Conservation (phyloP, 2,329 filamentous ascomycete species). For the Pezicula carpinea region DNA sequence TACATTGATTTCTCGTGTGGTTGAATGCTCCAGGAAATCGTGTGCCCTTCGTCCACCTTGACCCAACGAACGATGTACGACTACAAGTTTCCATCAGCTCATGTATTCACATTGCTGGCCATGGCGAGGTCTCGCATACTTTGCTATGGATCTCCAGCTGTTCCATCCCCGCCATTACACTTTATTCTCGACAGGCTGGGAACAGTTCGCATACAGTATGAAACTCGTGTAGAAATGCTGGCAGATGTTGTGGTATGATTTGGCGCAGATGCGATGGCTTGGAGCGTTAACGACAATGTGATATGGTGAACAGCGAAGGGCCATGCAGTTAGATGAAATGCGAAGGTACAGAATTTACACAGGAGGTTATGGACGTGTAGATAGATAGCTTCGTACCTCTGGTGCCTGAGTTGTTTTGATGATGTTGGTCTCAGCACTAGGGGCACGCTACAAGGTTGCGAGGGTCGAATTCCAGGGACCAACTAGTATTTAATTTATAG, state of each 20-base stretch:
- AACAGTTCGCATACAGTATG: conserved; percentile 10
- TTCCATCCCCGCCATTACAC: conserved; percentile 87
- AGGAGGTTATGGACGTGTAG: not conserved
- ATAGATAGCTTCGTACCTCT: not conserved
- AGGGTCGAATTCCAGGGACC: not conserved
- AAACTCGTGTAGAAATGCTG: conserved; percentile 2
- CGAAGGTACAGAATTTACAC: no score
- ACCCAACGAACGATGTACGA: conserved; percentile 99
- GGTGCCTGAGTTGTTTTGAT: not conserved
- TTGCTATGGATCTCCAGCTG: conserved; percentile 97
- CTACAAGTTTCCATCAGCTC: conserved; percentile 41
- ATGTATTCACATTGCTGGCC: conserved; percentile 13
- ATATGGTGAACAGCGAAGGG: no score
- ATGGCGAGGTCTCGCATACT: conserved; percentile 45
- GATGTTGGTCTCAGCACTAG: not conserved
- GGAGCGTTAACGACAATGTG: not conserved
- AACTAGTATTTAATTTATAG: not conserved
- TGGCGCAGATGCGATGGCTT: no score
- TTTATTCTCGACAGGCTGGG: conserved; percentile 47
- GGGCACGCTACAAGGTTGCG: not conserved
- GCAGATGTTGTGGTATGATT: no score
- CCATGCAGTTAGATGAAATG: no score
- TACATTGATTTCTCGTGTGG: conserved; percentile 96
- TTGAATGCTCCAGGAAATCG: conserved; percentile 95
- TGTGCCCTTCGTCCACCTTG: conserved; percentile 82